Evolutionary conservation across 2,329 filamentous ascomycete genomes (phyloP).

Genomic region (Colletotrichum lindemuthianum): DNA sequence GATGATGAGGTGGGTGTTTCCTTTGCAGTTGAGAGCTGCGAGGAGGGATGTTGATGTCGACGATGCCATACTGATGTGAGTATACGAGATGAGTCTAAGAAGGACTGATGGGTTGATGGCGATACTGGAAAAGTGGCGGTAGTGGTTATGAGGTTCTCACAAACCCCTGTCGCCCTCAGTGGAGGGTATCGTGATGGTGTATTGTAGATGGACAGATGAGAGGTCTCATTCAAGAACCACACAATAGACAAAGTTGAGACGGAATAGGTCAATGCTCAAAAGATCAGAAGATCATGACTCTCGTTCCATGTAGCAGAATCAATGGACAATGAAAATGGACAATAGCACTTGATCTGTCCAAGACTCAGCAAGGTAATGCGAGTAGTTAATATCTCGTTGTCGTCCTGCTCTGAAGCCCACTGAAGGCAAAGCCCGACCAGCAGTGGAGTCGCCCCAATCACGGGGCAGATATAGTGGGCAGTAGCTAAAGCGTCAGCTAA

Average conservation of each 20-base stretch:
- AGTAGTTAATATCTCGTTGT: too few species aligned
- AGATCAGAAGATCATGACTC: too few species aligned
- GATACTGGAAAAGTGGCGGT: too few species aligned
- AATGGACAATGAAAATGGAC: too few species aligned
- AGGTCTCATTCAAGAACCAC: not conserved
- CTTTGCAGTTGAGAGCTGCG: conserved; percentile 75
- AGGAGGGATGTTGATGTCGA: conserved; percentile 64
- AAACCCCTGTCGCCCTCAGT: conserved; percentile 21
- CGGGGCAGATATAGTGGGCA: conserved; percentile 10
- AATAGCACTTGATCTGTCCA: too few species aligned
- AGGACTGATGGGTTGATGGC: not conserved
- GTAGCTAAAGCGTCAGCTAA: conserved; percentile 16
- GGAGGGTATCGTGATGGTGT: not conserved
- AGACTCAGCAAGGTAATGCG: too few species aligned
- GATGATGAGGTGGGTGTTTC: conserved; percentile 83
- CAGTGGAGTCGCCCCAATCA: conserved; percentile 24
- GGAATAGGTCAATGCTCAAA: too few species aligned
- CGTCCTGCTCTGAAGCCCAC: not conserved
- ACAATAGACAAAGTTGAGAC: not conserved
- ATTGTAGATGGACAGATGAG: conserved; percentile 4
- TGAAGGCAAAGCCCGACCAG: conserved; percentile 16
- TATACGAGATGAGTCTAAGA: not conserved
- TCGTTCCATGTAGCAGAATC: too few species aligned
- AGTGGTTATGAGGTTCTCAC: not conserved
- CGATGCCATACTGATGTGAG: conserved; percentile 18